Base-by-base conservation (phyloP, 2,329 filamentous ascomycete genomes). In the Ascochyta koolunga region DNA sequence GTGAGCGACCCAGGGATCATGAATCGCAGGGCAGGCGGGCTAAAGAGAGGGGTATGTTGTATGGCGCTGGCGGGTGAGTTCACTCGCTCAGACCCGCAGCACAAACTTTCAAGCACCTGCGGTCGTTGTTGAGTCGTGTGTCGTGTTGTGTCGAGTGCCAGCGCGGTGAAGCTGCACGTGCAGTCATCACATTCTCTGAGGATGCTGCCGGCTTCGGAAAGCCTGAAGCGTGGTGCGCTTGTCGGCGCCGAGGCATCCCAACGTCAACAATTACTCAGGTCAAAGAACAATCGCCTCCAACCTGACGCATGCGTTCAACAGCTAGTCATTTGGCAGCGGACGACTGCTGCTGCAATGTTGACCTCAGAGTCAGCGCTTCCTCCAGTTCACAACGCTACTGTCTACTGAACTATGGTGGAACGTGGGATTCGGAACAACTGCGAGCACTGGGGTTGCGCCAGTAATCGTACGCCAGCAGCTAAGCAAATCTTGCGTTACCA, bases 1-100 rank as follows among this genome's bases (percentile, higher is more conserved):
- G 63, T 65, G 59, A 64, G 62, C 56, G 56, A 49, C 60, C 56
- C 60, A 61, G 60, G 61, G 65, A 62, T 62, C 54, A 60, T 59
- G 54, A 54, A 54, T 63, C 41, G 39, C 35, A 47, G 46, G 33
- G 46, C 56, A 37, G 50, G 51, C 55, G 49, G 54, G 55, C 59
- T 64, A 60, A 60, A 50, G 61, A 58, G 61, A 59, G 60, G 62
- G 64, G 50, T 59, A 57, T 55, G 60, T 54, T 60, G 61, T 54
- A 56, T 60, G 45, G 55, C 47, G 62, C 44, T 54, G 54, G 51
- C 48, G 43, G 54, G 47, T 37, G 50, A 46, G 44, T 47, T 44
- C 39, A 61, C 54, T 52, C 35, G 57, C 64, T 58, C 57, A 56
- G 60, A 66, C 64, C 63, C 67, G 64, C 53, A 62, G 36, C 52